Conservation (phyloP, 257 asterid genomes). For the Solanum chmielewskii region DNA sequence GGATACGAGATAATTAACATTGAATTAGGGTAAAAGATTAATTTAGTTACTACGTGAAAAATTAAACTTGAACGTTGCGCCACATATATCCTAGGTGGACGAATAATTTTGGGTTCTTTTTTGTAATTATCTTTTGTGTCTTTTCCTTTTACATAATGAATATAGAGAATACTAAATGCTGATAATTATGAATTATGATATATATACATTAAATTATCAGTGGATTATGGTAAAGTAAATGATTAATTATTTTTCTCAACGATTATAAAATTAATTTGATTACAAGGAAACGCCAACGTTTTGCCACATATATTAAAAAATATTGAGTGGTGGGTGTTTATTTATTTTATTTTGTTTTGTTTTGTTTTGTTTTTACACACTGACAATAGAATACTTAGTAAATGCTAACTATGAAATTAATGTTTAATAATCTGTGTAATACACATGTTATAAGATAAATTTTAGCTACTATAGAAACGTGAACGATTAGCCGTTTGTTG, state of each 20-base stretch:
- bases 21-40: not conserved
- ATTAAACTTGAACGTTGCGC: not conserved
- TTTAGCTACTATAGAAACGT: not conserved
- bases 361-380: not conserved
- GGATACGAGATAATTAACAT: not conserved
- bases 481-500: not conserved
- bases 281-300: not conserved
- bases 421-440: not conserved
- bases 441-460: not conserved
- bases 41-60: not conserved
- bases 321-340: not conserved
- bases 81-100: not conserved
- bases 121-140: not conserved
- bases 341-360: not conserved
- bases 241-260: not conserved
- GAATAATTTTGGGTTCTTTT: not conserved
- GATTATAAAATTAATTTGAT: not conserved
- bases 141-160: not conserved
- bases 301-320: not conserved
- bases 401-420: not conserved
- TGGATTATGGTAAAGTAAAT: not conserved
- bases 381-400: not conserved
- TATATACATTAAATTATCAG: not conserved
- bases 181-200: not conserved
- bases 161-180: not conserved